Percentiles rank a stretch among this genome's conserved stretches.
phyloP scores from a whole-genome alignment of 2,329 filamentous ascomycete species.

The Fusarium pseudoanthophilum region DNA sequence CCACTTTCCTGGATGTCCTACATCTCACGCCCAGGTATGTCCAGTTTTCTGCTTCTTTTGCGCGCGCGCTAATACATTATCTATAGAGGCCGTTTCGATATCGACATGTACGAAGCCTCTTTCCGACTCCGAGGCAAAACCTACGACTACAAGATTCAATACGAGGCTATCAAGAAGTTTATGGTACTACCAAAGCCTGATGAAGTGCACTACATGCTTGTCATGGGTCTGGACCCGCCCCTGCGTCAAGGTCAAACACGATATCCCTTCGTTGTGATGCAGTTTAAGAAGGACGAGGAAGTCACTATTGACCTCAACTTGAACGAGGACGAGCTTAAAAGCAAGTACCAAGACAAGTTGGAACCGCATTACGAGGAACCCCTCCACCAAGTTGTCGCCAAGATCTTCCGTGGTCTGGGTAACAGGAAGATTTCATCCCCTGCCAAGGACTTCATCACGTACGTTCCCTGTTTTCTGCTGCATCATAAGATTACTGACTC shows the following conservation, averaged over 20 bases:
- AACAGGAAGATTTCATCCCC: conserved; percentile 96
- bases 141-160: conserved; percentile 99
- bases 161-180: conserved; percentile 97
- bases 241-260: conserved; percentile 96
- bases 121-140: conserved; percentile 98
- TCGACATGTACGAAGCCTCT: conserved; percentile 98
- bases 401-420: conserved; percentile 93
- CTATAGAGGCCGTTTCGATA: conserved; percentile 94
- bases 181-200: conserved; percentile 99
- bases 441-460: conserved; percentile 91
- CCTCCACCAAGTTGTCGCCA: conserved; percentile 90
- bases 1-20: conserved; percentile 94
- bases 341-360: conserved; percentile 89
- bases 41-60: neutral
- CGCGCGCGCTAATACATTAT: conserved; percentile 6
- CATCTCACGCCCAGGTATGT: conserved; percentile 91
- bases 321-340: conserved; percentile 85
- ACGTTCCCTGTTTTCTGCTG: conserved; percentile 42
- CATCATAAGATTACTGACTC: conserved; percentile 45
- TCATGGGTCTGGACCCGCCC: conserved; percentile 92
- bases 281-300: conserved; percentile 97
- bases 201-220: conserved; percentile 94
- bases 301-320: conserved; percentile 97
- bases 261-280: conserved; percentile 99
- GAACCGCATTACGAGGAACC: conserved; percentile 92